Base-by-base conservation (phyloP, 345 rosid species). In the Pugionium dolabratum region DNA sequence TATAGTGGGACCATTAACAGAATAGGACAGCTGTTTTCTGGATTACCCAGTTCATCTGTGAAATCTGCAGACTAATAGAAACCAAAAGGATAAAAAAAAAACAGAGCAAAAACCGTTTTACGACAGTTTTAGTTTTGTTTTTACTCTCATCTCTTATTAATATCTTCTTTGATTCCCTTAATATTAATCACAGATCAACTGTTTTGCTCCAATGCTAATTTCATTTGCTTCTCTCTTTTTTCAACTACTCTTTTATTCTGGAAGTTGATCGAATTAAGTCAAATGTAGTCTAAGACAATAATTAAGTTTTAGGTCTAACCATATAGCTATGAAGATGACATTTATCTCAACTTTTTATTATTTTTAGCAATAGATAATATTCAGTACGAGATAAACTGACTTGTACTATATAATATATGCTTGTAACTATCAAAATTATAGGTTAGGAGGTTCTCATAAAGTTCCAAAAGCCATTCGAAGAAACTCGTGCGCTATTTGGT, bases 11-110 rank as follows among this genome's bases (percentile, higher is more conserved):
- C 83, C 10, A 58, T 56, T 46, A 78, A 60, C 75, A 77, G 77
- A 79, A 73, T 81, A 73, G 87, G 83, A 56, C 82, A 77, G 47
- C 45, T 83, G 56, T 79, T 80, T 39, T 71, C 78, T 7, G 86
- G 81, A 47, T n/a, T 80, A 11, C 69, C 79, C 9, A 44, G 69
- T 33, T 56, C 75, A 1, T 54, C 71, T 61, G 56, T 73, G 18
- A 80, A 86, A 73, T 69, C 79, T 32, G 62, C 66, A 48, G 91
- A 82, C 44, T 82, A 70, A 57, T 32, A 71, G 39, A 51, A 34
- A 43, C 54, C 39, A 54, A 6, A 53, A 31, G 37, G 42, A 37
- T 54, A 31, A 30, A 35, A 54, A 35, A 54, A 30, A 56, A 32
- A 6, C 48, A 54, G 36, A 45, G 25, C 9, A 44, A 7, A 70